A percentile compares a stretch with the other conserved stretches of the same genome.
These are phyloP conservation scores for Triglochin maritima DNA, from an alignment of 106 monocot genomes.

Conservation along the genomic window DNA sequence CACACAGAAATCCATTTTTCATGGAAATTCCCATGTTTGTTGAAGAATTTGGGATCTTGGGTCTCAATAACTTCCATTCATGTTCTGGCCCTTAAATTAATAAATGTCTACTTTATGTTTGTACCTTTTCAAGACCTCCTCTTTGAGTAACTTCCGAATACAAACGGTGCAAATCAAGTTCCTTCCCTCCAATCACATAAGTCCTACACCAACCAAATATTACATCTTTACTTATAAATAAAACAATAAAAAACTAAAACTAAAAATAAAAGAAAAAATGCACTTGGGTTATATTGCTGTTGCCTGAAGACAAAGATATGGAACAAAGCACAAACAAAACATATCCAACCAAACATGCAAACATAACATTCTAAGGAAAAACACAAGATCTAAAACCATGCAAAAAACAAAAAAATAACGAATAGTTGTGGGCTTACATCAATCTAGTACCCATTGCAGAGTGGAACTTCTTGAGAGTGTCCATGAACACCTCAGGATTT, in stretches of 20 bases:
- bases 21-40: background rate
- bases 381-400: background rate
- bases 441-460: constrained; percentile 57
- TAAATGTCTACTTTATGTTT: too few relatives aligned
- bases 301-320: too few relatives aligned
- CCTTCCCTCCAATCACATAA: constrained; percentile 86
- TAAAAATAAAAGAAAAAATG: constrained; percentile 1
- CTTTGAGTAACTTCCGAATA: constrained; percentile 64
- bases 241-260: background rate
- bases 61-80: too few relatives aligned
- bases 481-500: constrained; percentile 35
- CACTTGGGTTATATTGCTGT: too few relatives aligned
- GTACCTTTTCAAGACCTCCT: constrained; percentile 78
- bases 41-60: too few relatives aligned
- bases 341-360: background rate
- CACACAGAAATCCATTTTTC: background rate
- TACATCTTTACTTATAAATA: background rate
- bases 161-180: constrained; percentile 55
- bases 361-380: background rate
- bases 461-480: constrained; percentile 53
- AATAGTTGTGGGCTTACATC: constrained; percentile 34
- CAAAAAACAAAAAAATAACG: background rate
- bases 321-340: background rate
- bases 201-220: constrained; percentile 20
- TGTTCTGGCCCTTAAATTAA: too few relatives aligned